A percentile compares a stretch with the other conserved stretches of the same genome.
Conservation (phyloP, 345 rosid species). For the Aquilaria yunnanensis region DNA sequence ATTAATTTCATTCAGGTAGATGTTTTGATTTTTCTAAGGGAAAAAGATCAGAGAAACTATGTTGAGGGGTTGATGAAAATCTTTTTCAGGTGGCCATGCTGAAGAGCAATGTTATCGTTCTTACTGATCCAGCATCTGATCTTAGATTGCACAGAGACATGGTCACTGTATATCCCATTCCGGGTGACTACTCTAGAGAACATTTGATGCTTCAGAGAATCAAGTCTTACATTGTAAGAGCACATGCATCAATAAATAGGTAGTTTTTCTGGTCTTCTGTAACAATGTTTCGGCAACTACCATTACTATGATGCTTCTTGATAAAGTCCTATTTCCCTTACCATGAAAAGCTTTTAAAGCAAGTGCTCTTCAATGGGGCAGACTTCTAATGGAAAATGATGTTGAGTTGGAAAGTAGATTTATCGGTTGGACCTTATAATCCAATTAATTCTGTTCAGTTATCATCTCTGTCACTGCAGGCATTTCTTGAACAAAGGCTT, state of each 20-base stretch:
- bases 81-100: constrained; percentile 76
- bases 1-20: constrained; percentile 68
- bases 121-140: constrained; percentile 83
- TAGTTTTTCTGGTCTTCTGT: constrained; percentile 20
- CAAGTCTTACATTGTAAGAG: constrained; percentile 99
- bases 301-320: neutral
- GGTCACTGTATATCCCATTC: constrained; percentile 57
- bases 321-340: too few species aligned
- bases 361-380: too few species aligned
- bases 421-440: neutral
- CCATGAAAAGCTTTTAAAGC: too few species aligned
- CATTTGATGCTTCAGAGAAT: constrained; percentile 98
- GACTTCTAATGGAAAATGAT: too few species aligned
- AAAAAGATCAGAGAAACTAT: too few species aligned
- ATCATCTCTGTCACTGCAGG: constrained; percentile 31
- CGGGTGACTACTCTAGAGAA: constrained; percentile 77
- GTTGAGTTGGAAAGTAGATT: too few species aligned
- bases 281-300: constrained; percentile 1
- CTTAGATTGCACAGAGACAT: constrained; percentile 42
- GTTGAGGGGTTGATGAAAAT: neutral
- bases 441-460: neutral
- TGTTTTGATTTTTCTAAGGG: neutral
- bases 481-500: constrained; percentile 59
- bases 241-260: constrained; percentile 48
- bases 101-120: constrained; percentile 54